phyloP scores from a whole-genome alignment of 2,329 filamentous ascomycete species.

The Stagonosporopsis vannaccii region DNA sequence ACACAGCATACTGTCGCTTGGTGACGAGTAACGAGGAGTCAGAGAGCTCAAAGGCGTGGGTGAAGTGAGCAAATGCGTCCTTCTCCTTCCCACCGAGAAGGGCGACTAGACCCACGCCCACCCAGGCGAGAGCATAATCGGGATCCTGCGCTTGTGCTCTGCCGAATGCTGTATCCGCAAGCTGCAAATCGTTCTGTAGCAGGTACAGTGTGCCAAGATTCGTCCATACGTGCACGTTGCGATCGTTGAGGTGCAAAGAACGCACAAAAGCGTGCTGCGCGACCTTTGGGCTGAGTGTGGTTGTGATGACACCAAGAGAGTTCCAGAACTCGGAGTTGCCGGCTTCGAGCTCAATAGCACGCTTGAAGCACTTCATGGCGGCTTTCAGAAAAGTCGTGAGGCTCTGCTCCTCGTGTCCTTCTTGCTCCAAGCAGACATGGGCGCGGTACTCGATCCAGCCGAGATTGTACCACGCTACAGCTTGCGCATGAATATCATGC shows the following conservation, averaged over 20 bases:
- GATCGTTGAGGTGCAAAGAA: conserved; percentile 89
- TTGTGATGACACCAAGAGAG: conserved; percentile 88
- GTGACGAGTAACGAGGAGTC: conserved; percentile 76
- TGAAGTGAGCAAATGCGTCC: conserved; percentile 86
- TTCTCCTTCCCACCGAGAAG: conserved; percentile 74
- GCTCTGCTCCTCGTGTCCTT: conserved; percentile 27
- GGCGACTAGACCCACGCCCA: conserved; percentile 89
- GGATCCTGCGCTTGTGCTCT: conserved; percentile 93
- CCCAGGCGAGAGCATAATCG: conserved; percentile 91
- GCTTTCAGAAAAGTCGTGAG: conserved; percentile 78
- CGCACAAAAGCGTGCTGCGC: conserved; percentile 93
- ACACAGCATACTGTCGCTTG: conserved; percentile 79
- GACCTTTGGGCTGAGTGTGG: conserved; percentile 82
- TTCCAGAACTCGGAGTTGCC: conserved; percentile 98
- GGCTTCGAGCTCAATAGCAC: conserved; percentile 92
- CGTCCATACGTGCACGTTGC: conserved; percentile 84
- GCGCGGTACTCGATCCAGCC: conserved; percentile 92
- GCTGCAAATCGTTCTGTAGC: conserved; percentile 78
- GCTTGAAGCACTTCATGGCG: conserved; percentile 89
- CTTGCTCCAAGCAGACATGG: conserved; percentile 68
- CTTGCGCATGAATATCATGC: conserved; percentile 83
- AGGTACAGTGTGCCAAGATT: conserved; percentile 89
- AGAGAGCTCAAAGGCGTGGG: conserved; percentile 92
- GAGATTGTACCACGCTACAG: conserved; percentile 96
- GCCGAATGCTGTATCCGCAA: conserved; percentile 91